Evolutionary conservation across 306 rosid species (phyloP), one percentile per base, ranked within the genome.

Genomic region (Crotalaria pallida): DNA sequence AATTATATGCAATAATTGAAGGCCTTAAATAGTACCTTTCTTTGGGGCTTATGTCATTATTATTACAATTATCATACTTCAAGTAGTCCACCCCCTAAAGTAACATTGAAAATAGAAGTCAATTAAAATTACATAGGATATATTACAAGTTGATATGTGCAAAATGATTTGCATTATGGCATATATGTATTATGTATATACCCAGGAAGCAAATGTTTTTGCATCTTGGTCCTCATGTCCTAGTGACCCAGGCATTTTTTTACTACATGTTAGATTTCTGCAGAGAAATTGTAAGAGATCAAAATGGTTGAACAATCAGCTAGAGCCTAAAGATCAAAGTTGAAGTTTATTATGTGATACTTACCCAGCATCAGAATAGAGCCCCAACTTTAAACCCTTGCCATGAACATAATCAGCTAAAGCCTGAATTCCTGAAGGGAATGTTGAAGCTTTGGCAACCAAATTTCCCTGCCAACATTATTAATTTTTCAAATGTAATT

Each of bases 341-440:
- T 23, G 22, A 53, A 55, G 40, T 23, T 58, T 34, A 26, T 52
- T 17, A 6, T 29, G 10, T 71, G 38, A 66, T 79, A 26, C 5
- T 31, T 31, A 88, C 96, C 97, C 97, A 11, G 96, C 92, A 83
- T 88, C 92, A 23, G 97, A 90, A 65, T 90, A 88, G 13, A 90
- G 84, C 48, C 95, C 97, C 55, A 90, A 72, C 75, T 88, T 88
- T 24, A 91, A 74, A 49, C 90, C 97, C 69, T 83, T 88, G 58
- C 73, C 43, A 24, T 91, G 97, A 36, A 91, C 96, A 80, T 91
- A 88, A 65, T 91, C 89, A 44, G 90, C 90, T 7, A 91, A 60
- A 70, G 88, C 88, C 77, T 84, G 81, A 1, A 91, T 88, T 74
- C 97, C 92, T 29, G 92, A 88, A 16, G 92, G 96, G 66, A 91